Evolutionary conservation across 192 early-diverging fungal genomes (phyloP).

Genomic region (Obelidium mucronatum): DNA sequence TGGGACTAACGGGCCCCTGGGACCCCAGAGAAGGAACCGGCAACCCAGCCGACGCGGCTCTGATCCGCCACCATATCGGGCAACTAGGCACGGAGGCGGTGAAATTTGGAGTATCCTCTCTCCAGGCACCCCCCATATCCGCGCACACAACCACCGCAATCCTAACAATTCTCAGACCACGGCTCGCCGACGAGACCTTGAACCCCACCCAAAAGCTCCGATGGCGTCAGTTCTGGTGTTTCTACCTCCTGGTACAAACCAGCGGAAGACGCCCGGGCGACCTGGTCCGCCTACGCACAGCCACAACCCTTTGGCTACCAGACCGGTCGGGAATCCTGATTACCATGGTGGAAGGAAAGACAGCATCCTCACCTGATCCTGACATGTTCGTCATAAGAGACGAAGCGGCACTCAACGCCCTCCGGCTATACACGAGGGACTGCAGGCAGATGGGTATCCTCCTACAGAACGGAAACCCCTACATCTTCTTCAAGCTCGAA

Average conservation of each 20-base stretch:
- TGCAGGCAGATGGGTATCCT: background rate
- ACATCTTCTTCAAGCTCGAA: background rate
- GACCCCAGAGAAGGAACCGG: background rate
- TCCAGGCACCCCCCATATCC: background rate
- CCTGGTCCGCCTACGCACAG: background rate
- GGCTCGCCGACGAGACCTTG: background rate
- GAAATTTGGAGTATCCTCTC: background rate
- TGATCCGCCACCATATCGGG: background rate
- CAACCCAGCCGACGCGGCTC: background rate
- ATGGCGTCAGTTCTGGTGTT: constrained; percentile 5
- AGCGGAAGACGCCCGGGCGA: background rate
- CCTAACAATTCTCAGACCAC: background rate
- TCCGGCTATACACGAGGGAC: background rate
- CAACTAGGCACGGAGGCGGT: background rate
- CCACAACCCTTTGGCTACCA: background rate
- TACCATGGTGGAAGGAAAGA: constrained; percentile 9
- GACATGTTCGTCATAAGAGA: background rate
- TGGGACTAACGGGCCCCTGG: background rate
- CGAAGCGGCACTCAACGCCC: background rate
- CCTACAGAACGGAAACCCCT: background rate
- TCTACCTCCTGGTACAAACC: background rate
- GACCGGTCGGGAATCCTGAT: background rate
- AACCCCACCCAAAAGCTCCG: background rate
- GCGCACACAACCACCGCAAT: background rate
- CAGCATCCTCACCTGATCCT: background rate